Percentiles rank a stretch among this genome's conserved stretches.
These are phyloP conservation scores for Kodamaea derodonti DNA, from an alignment of 1,139 yeast species.

Conservation along the genomic window DNA sequence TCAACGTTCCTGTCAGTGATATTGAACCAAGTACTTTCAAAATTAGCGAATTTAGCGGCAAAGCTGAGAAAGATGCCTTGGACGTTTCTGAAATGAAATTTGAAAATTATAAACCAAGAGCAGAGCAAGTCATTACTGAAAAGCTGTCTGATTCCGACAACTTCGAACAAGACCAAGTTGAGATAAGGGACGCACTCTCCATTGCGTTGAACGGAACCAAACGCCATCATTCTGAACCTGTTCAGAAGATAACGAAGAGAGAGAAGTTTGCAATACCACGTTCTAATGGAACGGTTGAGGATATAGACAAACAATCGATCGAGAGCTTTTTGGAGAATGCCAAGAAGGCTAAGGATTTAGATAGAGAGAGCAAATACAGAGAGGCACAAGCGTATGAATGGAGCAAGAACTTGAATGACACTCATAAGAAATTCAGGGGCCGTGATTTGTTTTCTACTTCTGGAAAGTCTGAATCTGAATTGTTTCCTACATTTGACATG, in stretches of 20 bases:
- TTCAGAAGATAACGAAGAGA: constrained; percentile 3
- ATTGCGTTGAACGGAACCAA: constrained; percentile 16
- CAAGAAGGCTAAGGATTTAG: constrained; percentile 30
- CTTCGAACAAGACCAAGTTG: constrained; percentile 13
- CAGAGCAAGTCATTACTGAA: constrained; percentile 2
- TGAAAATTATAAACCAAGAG: constrained; percentile 2
- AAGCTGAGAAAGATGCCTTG: constrained; percentile 1
- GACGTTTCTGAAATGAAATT: constrained; percentile 4
- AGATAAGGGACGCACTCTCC: constrained; percentile 21
- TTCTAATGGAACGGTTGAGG: constrained; percentile 2
- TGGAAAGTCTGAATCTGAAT: neutral
- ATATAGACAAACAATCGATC: constrained; percentile 18
- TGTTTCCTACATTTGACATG: constrained; percentile 5
- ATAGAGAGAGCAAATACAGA: constrained; percentile 44
- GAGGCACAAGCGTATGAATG: constrained; percentile 54
- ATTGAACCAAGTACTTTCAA: constrained; percentile 16
- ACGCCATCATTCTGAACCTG: neutral
- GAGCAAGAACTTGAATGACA: constrained; percentile 32
- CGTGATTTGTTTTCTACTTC: constrained; percentile 51
- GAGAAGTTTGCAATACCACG: constrained; percentile 2
- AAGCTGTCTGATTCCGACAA: constrained; percentile 3
- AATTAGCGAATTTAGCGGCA: constrained; percentile 20
- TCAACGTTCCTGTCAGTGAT: constrained; percentile 9
- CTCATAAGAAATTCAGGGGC: constrained; percentile 39
- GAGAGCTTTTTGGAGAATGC: constrained; percentile 43